phyloP scores from a whole-genome alignment of 768 basidiomycete genomes.

The Kwoniella bestiolae region DNA sequence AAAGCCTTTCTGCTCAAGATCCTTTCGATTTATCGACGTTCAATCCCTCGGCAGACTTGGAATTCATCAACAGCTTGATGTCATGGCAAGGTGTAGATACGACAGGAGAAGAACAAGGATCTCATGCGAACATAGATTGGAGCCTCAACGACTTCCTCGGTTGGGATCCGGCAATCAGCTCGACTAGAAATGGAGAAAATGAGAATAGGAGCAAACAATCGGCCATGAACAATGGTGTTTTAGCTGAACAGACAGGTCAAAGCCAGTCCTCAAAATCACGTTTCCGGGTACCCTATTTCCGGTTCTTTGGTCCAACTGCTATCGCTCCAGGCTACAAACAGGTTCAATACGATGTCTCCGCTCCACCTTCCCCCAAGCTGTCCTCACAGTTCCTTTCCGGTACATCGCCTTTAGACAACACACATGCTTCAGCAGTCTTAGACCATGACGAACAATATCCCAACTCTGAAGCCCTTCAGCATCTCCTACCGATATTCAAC shows the following conservation, averaged over 20 bases:
- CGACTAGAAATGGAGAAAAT: not conserved
- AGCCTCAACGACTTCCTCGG: not conserved
- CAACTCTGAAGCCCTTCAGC: not conserved
- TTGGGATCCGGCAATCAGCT: conserved; percentile 1
- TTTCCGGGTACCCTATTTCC: conserved; percentile 33
- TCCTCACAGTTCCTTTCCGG: not conserved
- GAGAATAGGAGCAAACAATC: not conserved
- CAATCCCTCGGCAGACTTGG: not conserved
- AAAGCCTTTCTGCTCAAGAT: not conserved
- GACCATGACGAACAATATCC: conserved; percentile 11
- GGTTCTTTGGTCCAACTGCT: conserved; percentile 30
- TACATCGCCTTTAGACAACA: not conserved
- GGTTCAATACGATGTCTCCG: conserved; percentile 26
- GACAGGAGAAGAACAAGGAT: not conserved
- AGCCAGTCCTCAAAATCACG: not conserved
- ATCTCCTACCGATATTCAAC: conserved; percentile 26
- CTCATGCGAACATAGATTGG: not conserved
- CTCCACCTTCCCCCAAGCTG: conserved; percentile 22
- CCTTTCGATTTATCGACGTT: not conserved
- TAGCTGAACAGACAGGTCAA: not conserved
- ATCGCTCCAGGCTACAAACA: conserved; percentile 28
- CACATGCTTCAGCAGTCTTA: not conserved
- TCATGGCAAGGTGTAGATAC: not conserved
- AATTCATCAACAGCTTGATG: not conserved
- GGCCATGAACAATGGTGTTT: not conserved